Evolutionary conservation across 176 grass and related monocot species (phyloP), one percentile per base, ranked within the genome.

Genomic region (bread wheat (Triticum aestivum)): DNA sequence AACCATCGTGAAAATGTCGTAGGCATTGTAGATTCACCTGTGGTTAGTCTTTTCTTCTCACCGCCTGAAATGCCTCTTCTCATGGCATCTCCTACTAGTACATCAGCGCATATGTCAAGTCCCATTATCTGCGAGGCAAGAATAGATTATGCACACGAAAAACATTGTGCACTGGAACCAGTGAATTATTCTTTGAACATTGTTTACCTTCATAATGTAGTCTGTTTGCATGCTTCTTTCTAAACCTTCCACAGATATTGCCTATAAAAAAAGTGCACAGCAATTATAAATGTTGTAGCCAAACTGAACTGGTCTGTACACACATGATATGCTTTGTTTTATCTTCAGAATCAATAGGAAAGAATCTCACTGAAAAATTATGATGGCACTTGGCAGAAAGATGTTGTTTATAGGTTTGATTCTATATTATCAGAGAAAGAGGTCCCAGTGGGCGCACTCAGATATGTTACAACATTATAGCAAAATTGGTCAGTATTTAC

Each of bases 51-150:
- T 86, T 92, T 98, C 91, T 93, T 98, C 81, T 98, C 93, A 87
- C 91, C 93, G 3, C 93, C 91, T 74, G 96, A 98, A 86, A 98
- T 98, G 70, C 96, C 93, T 88, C 93, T 93, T 87, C 80, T 93
- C 96, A 98, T 94, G 24, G 86, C 88, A 92, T 98, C 87, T 42
- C 93, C 96, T 35, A 92, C 89, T 26, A 79, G 86, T 87, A 87
- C 90, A 77, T 98, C 86, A 47, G 93, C 84, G 2, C 95, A 98
- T 83, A 87, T 89, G 89, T 93, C 96, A 73, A 98, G 84, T 85
- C 96, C 96, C 91, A 95, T 93, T 86, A 98, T 98, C 95, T 98
- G 78, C 52, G 21, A 80, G 38, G 54, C 20, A 6, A 69, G 29
- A 81, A 70, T 56, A 18, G 73, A 49, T 83, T 41, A 82, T 49